Conservation (phyloP, 305 asterid species). For the Solanum hybrid region DNA sequence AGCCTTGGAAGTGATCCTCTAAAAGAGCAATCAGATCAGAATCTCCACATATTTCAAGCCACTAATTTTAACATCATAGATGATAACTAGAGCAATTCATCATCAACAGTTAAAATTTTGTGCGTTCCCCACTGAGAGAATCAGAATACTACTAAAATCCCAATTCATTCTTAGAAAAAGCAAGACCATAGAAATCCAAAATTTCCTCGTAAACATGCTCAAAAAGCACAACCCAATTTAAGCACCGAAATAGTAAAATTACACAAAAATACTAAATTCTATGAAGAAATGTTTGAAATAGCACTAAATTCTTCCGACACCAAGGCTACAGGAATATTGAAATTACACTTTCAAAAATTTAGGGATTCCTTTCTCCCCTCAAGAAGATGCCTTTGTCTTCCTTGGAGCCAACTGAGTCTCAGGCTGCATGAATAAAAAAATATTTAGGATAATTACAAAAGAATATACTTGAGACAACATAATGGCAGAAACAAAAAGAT, state of each 20-base stretch:
- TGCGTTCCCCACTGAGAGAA: background rate
- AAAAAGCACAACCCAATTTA: background rate
- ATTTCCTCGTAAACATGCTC: background rate
- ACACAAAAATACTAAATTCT: background rate
- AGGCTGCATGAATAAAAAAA: slow-evolving; percentile 21
- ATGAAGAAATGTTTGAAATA: background rate
- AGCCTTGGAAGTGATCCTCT: background rate
- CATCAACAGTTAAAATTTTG: background rate
- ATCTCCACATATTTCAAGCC: background rate
- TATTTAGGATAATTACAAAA: background rate
- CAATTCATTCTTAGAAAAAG: background rate
- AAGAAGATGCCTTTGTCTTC: slow-evolving; percentile 15
- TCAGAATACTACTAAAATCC: background rate
- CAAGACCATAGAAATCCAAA: background rate
- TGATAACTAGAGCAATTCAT: background rate
- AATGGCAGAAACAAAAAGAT: background rate
- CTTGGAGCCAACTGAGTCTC: slow-evolving; percentile 44
- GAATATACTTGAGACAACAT: background rate
- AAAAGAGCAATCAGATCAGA: background rate
- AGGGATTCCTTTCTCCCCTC: background rate
- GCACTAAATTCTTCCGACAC: background rate
- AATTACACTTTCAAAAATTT: background rate
- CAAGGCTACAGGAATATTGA: background rate
- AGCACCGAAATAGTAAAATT: background rate
- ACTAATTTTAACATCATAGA: background rate